Evolutionary conservation across 257 asterid genomes (phyloP), one percentile per base, ranked within the genome.

Genomic region (Capsicum baccatum): DNA sequence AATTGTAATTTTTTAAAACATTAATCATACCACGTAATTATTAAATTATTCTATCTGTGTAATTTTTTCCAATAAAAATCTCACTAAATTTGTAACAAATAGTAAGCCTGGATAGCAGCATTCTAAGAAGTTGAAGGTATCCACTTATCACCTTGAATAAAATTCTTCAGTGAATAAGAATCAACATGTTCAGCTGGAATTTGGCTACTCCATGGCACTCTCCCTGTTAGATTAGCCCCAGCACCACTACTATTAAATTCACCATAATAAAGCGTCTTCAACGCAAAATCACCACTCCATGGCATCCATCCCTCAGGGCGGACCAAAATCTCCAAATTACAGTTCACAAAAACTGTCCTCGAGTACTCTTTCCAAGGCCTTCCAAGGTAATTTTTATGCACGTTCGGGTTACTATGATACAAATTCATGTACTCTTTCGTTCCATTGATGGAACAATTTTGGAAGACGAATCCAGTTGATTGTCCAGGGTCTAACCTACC

Each of bases 281-380:
- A 64, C 4, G 83, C 87, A 26, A 84, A 84, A 1, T 87, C 85
- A 8, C 82, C 85, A 9, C 33, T 59, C 87, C 87, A 87, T 42
- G 85, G 82, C 83, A 81, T 16, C 89, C 89, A 87, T 1, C 89
- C 89, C n/a, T 48, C 69, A 11, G 82, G 54, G 26, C 8, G 26
- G 54, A 68, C 5, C 78, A 68, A 2, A 68, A 39, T 13, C 48
- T 68, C 92, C 88, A 90, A 8, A 68, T 39, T 82, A 33, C 91
- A 88, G 6, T 52, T 44, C 0, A 92, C 13, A 17, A 92, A 92
- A 12, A 92, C 88, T 0, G 93, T 87, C 86, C 95, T 81, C 0
- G 95, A 90, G 5, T 87, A 92, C 69, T 85, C 90, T 82, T 92
- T 92, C 95, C 95, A 92, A 15, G 95, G 95, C 91, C 95, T 83